Conservation (phyloP, 192 early-diverging fungal genomes). For the Phycomyces nitens region DNA sequence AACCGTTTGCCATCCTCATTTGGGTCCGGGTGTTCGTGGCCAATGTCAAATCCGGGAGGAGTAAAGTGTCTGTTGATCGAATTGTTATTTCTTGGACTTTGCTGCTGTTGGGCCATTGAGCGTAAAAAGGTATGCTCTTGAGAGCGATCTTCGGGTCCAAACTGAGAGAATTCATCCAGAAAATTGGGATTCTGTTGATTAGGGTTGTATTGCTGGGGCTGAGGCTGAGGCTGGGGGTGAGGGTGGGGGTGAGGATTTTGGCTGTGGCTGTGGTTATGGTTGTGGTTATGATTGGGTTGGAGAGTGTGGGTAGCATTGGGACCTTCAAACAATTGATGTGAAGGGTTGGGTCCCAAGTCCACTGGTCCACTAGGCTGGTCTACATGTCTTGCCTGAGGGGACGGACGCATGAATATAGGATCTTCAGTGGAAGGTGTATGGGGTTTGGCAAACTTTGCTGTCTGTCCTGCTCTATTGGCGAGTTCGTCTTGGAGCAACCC, state of each 20-base stretch:
- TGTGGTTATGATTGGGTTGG: too few relatives aligned
- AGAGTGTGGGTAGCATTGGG: too few relatives aligned
- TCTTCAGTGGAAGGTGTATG: slow-evolving; percentile 24
- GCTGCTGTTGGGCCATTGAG: neutral
- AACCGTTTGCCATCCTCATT: neutral
- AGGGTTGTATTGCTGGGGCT: neutral
- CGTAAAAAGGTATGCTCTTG: neutral
- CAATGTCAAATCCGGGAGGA: neutral
- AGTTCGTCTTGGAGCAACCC: slow-evolving; percentile 24
- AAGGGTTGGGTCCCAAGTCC: too few relatives aligned
- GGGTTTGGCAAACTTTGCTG: slow-evolving; percentile 17
- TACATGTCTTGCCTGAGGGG: too few relatives aligned
- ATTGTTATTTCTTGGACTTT: neutral
- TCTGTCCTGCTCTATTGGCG: slow-evolving; percentile 17
- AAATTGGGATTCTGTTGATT: neutral
- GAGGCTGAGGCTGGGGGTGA: neutral
- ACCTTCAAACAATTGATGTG: too few relatives aligned
- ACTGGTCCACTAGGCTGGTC: too few relatives aligned
- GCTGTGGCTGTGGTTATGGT: too few relatives aligned
- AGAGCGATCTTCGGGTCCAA: neutral
- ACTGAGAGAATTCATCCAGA: neutral
- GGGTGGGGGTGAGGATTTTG: too few relatives aligned
- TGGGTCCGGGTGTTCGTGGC: neutral
- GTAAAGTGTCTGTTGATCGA: neutral
- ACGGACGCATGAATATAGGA: neutral